phyloP scores from a whole-genome alignment of 2,329 filamentous ascomycete species.

The Monosporascus sp. region DNA sequence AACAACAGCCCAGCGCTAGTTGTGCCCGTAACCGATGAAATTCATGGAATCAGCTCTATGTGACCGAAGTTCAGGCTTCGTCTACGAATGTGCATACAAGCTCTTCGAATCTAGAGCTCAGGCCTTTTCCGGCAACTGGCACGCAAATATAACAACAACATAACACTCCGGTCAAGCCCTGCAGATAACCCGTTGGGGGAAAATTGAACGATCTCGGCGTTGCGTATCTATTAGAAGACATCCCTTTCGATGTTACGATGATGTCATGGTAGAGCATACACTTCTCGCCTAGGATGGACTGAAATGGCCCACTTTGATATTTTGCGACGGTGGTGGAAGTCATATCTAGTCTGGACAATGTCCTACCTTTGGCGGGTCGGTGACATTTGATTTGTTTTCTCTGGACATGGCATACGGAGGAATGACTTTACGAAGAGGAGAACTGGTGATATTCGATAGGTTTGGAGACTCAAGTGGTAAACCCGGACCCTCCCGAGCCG shows the following conservation, averaged over 20 bases:
- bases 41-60: background rate
- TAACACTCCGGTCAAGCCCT: background rate
- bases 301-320: background rate
- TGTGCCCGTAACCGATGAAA: background rate
- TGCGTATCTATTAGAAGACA: background rate
- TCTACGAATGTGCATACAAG: background rate
- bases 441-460: conserved; percentile 11
- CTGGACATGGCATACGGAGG: conserved; percentile 17
- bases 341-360: conserved; percentile 5
- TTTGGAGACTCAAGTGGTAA: conserved; percentile 5
- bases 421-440: conserved; percentile 13
- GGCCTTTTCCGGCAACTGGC: background rate
- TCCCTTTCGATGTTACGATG: background rate
- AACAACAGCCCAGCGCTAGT: background rate
- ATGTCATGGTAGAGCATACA: background rate
- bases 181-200: background rate
- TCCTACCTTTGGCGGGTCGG: conserved; percentile 6
- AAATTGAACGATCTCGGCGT: background rate
- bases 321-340: background rate
- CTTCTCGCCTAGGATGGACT: background rate
- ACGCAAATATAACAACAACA: background rate
- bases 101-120: background rate
- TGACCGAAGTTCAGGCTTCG: background rate
- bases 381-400: conserved; percentile 15
- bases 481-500: background rate